Evolutionary conservation across 2,329 filamentous ascomycete species (phyloP).

Genomic region (Ophiostoma sp.): DNA sequence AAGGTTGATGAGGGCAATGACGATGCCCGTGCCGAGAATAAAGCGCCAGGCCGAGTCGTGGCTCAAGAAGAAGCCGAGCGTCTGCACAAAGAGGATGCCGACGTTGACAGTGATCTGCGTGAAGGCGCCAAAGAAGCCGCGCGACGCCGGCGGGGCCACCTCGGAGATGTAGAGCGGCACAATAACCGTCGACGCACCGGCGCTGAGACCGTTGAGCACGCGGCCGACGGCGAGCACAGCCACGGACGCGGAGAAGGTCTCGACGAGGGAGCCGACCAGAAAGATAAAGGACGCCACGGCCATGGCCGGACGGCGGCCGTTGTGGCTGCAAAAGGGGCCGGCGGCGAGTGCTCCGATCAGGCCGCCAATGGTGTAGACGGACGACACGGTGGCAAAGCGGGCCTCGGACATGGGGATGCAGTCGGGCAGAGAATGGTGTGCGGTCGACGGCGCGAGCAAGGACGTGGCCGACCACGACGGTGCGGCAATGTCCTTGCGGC

Average conservation of each 20-base stretch:
- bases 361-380: slow-evolving; percentile 86
- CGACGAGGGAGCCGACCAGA: slow-evolving; percentile 66
- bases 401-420: slow-evolving; percentile 84
- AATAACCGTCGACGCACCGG: slow-evolving; percentile 84
- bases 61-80: slow-evolving; percentile 82
- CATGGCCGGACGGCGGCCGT: slow-evolving; percentile 72
- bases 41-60: slow-evolving; percentile 73
- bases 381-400: slow-evolving; percentile 79
- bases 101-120: slow-evolving; percentile 93
- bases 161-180: slow-evolving; percentile 94
- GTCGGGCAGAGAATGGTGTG: slow-evolving; percentile 48
- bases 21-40: slow-evolving; percentile 68
- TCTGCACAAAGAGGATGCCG: slow-evolving; percentile 78
- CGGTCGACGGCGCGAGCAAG: slow-evolving; percentile 28
- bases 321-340: slow-evolving; percentile 70
- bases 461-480: slow-evolving; percentile 22
- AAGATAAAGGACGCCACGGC: slow-evolving; percentile 72
- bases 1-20: slow-evolving; percentile 62
- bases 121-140: slow-evolving; percentile 74
- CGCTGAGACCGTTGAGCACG: slow-evolving; percentile 73
- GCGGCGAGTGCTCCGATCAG: slow-evolving; percentile 74
- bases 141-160: slow-evolving; percentile 66
- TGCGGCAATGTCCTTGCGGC: slow-evolving; percentile 40
- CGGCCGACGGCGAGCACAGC: slow-evolving; percentile 65
- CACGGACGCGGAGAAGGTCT: slow-evolving; percentile 65